These are phyloP conservation scores for Epichloe aotearoae DNA, from an alignment of 2,329 filamentous ascomycete genomes.

Conservation along the genomic window DNA sequence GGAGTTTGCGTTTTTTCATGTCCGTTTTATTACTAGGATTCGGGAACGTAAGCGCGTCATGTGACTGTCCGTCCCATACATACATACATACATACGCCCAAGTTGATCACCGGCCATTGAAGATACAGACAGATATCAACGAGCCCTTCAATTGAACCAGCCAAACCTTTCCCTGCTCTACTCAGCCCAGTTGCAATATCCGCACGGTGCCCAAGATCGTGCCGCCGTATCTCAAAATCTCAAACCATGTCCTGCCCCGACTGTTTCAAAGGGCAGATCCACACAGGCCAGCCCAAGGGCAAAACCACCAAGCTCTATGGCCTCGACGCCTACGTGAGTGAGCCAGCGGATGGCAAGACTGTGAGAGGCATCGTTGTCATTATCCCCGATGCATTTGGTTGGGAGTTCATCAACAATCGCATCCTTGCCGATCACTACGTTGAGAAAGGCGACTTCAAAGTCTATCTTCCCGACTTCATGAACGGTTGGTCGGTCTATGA, in stretches of 20 bases:
- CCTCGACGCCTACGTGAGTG: conserved; percentile 33
- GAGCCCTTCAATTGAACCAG: not conserved
- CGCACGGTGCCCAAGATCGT: too few relatives aligned
- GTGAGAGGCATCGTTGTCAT: conserved; percentile 37
- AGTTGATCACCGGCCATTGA: not conserved
- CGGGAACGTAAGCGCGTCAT: too few relatives aligned
- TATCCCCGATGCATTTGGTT: conserved; percentile 42
- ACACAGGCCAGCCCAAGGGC: conserved; percentile 34
- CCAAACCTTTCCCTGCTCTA: too few relatives aligned
- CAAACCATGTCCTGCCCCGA: conserved; percentile 22
- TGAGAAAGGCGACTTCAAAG: conserved; percentile 32
- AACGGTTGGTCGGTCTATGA: conserved; percentile 13
- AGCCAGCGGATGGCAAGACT: conserved; percentile 15
- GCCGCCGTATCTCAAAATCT: not conserved
- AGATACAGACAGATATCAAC: not conserved
- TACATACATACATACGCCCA: too few relatives aligned
- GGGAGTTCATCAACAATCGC: conserved; percentile 38
- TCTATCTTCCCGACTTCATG: conserved; percentile 46
- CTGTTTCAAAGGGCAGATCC: conserved; percentile 34
- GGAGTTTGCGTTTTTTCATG: not conserved
- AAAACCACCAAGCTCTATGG: conserved; percentile 32
- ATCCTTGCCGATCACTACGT: conserved; percentile 41
- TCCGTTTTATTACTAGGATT: not conserved
- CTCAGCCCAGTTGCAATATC: too few relatives aligned
- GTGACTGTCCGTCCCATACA: too few relatives aligned